Base-by-base conservation (phyloP, 768 basidiomycete species). In the Rhodotorula paludigena region DNA sequence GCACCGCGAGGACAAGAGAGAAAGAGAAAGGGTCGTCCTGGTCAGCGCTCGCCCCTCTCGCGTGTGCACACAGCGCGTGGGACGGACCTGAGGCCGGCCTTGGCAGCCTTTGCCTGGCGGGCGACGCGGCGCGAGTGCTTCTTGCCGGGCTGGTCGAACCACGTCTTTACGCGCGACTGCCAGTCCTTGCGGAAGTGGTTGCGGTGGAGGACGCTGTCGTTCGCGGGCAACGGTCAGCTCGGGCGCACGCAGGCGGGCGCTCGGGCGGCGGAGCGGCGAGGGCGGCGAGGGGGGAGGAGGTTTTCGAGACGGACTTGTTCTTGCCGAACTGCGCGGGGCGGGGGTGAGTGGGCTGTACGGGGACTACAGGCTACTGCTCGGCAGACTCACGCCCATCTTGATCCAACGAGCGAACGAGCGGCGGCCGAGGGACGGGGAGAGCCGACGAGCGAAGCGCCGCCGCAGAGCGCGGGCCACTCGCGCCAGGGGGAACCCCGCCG, bases 101-200 rank as follows among this genome's bases (percentile, higher is more conserved):
- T 79, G 53, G 91, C 85, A 64, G 92, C 91, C 83, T 96, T 98
- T 75, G 83, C 82, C 81, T 91, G 88, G 81, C 96, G 90, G 51
- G 92, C 91, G 54, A 83, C 86, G 79, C 96, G 89, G 79, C 96
- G 85, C 80, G 90, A 89, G 80, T 92, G 89, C 83, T 98, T 98
- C 79, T 90, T 89, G 56, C 93, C 94, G 64, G 96, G 92, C 82
- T 99, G 96, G 84, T 98, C 89, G 80, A 98, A 98, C 93, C 93
- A 92, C 78, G 91, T 94, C 81, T 88, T 88, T 76, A 94, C 92
- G 73, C 77, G 76, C 61, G 76, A 63, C 81, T 98, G 94, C 93
- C 93, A 98, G 80, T 98, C 93, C 87, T 98, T 98, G 83, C 86
- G 90, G 85, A 92, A 92, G 80, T 96, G 92, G 81, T 92, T 92